These are phyloP conservation scores for Hypoxylon intermedium DNA, from an alignment of 495 filamentous ascomycete species.

Conservation along the genomic window DNA sequence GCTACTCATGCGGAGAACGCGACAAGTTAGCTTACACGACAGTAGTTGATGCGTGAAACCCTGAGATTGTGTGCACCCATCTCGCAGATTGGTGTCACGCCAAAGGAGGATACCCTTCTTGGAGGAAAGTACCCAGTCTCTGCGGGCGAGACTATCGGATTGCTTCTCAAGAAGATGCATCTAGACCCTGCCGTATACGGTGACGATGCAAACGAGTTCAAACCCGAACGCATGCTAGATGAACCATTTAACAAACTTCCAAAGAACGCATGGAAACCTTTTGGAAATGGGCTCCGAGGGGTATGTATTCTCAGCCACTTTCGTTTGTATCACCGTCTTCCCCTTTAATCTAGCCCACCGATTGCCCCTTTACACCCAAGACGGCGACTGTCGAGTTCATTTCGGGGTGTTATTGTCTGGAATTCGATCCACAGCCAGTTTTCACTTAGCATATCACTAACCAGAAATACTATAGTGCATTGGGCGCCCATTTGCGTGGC, in stretches of 20 bases:
- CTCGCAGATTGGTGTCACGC: slow-evolving; percentile 56
- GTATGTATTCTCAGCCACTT: slow-evolving; percentile 50
- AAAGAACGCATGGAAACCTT: slow-evolving; percentile 65
- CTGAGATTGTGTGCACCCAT: slow-evolving; percentile 72
- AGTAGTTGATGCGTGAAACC: slow-evolving; percentile 71
- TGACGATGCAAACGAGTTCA: slow-evolving; percentile 61
- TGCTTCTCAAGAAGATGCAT: slow-evolving; percentile 64
- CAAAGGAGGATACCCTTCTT: slow-evolving; percentile 57
- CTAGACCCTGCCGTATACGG: slow-evolving; percentile 59
- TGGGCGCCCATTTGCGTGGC: slow-evolving; percentile 69
- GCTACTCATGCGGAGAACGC: not conserved
- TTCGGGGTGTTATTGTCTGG: too few relatives aligned
- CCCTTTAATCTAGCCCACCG: slow-evolving; percentile 39
- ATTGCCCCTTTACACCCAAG: not conserved
- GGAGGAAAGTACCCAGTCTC: slow-evolving; percentile 72
- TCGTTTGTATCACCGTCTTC: not conserved
- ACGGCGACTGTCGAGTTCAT: too few relatives aligned
- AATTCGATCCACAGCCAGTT: too few relatives aligned
- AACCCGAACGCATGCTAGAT: slow-evolving; percentile 71
- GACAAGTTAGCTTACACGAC: slow-evolving; percentile 40
- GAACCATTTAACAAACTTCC: slow-evolving; percentile 64
- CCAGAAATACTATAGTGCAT: slow-evolving; percentile 42
- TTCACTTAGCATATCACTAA: slow-evolving; percentile 53
- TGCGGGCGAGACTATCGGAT: slow-evolving; percentile 57
- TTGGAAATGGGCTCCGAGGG: slow-evolving; percentile 61